These are phyloP conservation scores for Agaricus subrufescens DNA, from an alignment of 768 basidiomycete genomes.

Conservation along the genomic window DNA sequence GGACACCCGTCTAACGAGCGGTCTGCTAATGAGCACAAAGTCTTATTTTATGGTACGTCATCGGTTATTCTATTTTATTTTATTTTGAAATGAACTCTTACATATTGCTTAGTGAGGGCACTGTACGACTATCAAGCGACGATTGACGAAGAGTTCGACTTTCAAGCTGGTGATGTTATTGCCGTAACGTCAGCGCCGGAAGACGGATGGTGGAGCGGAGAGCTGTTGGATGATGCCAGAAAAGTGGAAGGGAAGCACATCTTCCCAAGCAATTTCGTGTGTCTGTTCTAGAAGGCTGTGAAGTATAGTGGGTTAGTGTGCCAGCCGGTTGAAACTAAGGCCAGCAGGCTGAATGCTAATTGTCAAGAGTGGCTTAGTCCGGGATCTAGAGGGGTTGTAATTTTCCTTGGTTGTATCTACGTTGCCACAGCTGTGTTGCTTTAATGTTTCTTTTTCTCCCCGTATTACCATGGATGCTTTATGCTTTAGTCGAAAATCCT, in stretches of 20 bases:
- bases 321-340: too few relatives aligned
- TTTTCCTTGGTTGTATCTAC: not conserved
- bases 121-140: conserved; percentile 83
- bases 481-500: not conserved
- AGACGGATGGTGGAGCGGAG: conserved; percentile 98
- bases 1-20: not conserved
- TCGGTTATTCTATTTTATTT: not conserved
- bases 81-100: not conserved
- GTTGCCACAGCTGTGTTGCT: not conserved
- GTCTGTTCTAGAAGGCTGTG: conserved; percentile 51
- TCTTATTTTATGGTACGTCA: conserved; percentile 80
- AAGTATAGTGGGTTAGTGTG: not conserved
- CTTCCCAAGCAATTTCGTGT: conserved; percentile 88
- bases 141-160: conserved; percentile 92
- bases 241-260: conserved; percentile 67
- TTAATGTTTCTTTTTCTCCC: not conserved
- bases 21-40: conserved; percentile 24
- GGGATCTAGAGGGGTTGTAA: not conserved
- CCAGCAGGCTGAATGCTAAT: not conserved
- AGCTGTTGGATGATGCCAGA: conserved; percentile 69
- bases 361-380: not conserved
- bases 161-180: conserved; percentile 94
- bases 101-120: conserved; percentile 64
- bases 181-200: conserved; percentile 93
- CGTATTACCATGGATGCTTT: not conserved